A percentile compares a stretch with the other conserved stretches of the same genome.
phyloP scores from a whole-genome alignment of 2,329 filamentous ascomycete genomes.

The Fusarium sp. region DNA sequence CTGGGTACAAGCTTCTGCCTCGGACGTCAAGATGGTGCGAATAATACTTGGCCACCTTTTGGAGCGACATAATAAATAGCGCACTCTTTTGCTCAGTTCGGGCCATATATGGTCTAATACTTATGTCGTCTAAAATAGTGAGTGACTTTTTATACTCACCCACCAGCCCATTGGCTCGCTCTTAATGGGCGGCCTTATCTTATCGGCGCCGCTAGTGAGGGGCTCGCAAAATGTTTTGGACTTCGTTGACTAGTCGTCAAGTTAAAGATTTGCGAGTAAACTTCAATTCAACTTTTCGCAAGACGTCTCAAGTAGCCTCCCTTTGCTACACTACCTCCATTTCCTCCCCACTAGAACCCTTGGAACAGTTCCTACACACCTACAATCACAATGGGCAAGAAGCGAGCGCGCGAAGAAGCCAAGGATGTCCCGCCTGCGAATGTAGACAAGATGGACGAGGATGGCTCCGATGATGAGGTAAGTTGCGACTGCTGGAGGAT shows the following conservation, averaged over 20 bases:
- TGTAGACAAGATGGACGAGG: constrained; percentile 63
- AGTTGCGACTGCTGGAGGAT: constrained; percentile 30
- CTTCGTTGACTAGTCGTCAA: constrained; percentile 29
- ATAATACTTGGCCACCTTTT: background rate
- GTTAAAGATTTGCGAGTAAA: constrained; percentile 21
- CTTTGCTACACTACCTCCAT: background rate
- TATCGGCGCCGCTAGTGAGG: constrained; percentile 53
- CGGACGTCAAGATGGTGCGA: background rate
- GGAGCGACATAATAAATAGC: background rate
- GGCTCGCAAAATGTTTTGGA: constrained; percentile 54
- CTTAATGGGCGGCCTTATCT: constrained; percentile 39
- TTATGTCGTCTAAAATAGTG: background rate
- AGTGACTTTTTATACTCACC: background rate
- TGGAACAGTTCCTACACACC: background rate
- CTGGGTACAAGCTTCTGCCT: constrained; percentile 17
- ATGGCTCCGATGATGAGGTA: constrained; percentile 67
- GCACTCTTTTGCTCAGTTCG: background rate
- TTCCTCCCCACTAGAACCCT: background rate
- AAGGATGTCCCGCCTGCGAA: constrained; percentile 55
- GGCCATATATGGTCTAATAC: background rate
- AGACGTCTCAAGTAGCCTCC: background rate
- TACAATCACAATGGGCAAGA: constrained; percentile 59
- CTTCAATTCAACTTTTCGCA: background rate
- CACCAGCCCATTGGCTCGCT: constrained; percentile 30
- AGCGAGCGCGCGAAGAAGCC: constrained; percentile 62